Conservation (phyloP, 2,329 filamentous ascomycete genomes). For the Penicillium sp. region DNA sequence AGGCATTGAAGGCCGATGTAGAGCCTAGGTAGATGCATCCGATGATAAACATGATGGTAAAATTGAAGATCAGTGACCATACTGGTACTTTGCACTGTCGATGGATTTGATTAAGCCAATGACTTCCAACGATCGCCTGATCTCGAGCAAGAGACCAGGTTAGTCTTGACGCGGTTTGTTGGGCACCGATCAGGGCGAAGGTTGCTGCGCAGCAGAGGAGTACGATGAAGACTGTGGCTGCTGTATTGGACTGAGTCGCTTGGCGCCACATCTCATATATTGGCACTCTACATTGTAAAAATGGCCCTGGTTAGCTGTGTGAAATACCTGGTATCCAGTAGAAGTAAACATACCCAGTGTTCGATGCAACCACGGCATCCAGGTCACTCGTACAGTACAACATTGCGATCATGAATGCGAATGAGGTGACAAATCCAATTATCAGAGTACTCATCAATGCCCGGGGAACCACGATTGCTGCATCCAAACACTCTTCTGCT, state of each 20-base stretch:
- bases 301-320: neutral
- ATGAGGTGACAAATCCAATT: constrained; percentile 55
- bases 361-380: constrained; percentile 41
- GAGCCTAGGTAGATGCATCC: constrained; percentile 19
- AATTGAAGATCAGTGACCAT: constrained; percentile 25
- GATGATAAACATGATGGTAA: constrained; percentile 13
- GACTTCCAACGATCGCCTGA: constrained; percentile 6
- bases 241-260: constrained; percentile 5
- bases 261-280: constrained; percentile 12
- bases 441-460: constrained; percentile 55
- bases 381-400: constrained; percentile 57
- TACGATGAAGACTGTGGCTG: constrained; percentile 7
- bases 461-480: constrained; percentile 54
- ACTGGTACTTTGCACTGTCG: constrained; percentile 22
- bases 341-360: constrained; percentile 34
- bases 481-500: constrained; percentile 54
- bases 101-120: constrained; percentile 6
- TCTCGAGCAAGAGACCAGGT: constrained; percentile 35
- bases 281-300: constrained; percentile 1
- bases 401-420: constrained; percentile 54
- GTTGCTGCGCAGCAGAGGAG: neutral
- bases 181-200: constrained; percentile 26
- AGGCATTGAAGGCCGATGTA: constrained; percentile 15
- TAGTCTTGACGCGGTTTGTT: constrained; percentile 33
- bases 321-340: neutral